Conservation (phyloP, 2,329 filamentous ascomycete genomes). For the Beauveria sp. region DNA sequence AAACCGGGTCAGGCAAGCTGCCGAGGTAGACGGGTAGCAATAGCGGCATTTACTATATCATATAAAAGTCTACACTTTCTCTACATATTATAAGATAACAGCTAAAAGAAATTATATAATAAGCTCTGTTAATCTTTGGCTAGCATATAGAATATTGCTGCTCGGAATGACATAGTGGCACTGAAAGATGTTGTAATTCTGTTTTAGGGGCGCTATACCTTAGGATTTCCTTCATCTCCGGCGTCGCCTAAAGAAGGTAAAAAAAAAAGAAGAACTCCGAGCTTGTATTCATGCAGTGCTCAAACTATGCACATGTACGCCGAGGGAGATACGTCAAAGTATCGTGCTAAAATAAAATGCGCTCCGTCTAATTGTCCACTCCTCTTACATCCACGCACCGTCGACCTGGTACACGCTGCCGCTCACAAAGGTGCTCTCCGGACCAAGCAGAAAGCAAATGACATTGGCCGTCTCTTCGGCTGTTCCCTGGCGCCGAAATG, state of each 20-base stretch:
- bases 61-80: not conserved
- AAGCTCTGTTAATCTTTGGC: not conserved
- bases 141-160: not conserved
- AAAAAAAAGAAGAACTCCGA: too few relatives aligned
- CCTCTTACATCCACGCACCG: conserved; percentile 28
- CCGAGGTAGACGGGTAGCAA: not conserved
- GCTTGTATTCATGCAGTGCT: too few relatives aligned
- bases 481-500: conserved; percentile 36
- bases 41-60: not conserved
- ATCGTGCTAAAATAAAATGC: not conserved
- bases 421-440: conserved; percentile 38
- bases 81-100: not conserved
- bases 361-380: not conserved
- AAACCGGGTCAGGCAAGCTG: not conserved
- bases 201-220: too few relatives aligned
- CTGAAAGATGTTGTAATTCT: too few relatives aligned
- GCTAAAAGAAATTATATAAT: not conserved
- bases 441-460: conserved; percentile 40
- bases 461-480: conserved; percentile 39
- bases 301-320: too few relatives aligned
- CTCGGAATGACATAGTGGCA: too few relatives aligned
- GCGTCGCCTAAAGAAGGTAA: too few relatives aligned
- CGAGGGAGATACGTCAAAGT: too few relatives aligned
- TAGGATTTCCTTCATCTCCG: too few relatives aligned
- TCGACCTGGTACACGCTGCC: conserved; percentile 38